Percentiles rank a stretch among this genome's conserved stretches.
Evolutionary conservation across 768 basidiomycete species (phyloP).

Genomic region (Kwoniella dejecticola): DNA sequence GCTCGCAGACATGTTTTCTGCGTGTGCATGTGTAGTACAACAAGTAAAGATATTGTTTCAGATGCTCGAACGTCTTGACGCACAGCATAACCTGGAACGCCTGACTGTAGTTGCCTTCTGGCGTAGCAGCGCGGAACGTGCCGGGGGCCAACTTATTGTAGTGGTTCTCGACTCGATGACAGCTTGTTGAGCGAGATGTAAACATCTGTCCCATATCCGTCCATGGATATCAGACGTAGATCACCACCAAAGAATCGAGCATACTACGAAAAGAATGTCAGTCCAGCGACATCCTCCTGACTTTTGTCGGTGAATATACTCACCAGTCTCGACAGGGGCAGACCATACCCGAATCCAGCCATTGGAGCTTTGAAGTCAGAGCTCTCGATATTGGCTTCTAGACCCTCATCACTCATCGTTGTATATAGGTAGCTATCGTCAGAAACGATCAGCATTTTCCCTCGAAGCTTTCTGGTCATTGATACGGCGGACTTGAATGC

Average conservation of each 20-base stretch:
- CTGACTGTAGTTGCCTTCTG: too few species aligned
- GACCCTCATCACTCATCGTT: slow-evolving; percentile 66
- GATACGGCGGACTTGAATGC: background rate
- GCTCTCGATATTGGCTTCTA: slow-evolving; percentile 61
- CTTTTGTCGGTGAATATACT: slow-evolving; percentile 39
- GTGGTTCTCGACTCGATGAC: slow-evolving; percentile 40
- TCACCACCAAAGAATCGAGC: slow-evolving; percentile 88
- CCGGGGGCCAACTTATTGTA: slow-evolving; percentile 12
- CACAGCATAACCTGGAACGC: too few species aligned
- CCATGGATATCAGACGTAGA: slow-evolving; percentile 92
- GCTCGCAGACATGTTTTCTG: too few species aligned
- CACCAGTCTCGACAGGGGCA: slow-evolving; percentile 87
- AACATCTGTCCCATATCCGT: slow-evolving; percentile 63
- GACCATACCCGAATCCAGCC: slow-evolving; percentile 86
- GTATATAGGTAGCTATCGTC: slow-evolving; percentile 53
- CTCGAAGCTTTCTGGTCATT: too few species aligned
- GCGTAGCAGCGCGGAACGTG: too few species aligned
- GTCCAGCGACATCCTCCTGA: background rate
- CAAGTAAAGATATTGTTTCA: too few species aligned
- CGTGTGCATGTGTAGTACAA: too few species aligned
- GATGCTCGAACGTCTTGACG: too few species aligned
- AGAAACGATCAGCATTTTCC: too few species aligned
- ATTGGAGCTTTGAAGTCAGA: slow-evolving; percentile 91
- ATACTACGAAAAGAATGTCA: slow-evolving; percentile 61
- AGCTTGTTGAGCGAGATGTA: slow-evolving; percentile 51